Base-by-base conservation (phyloP, 495 filamentous ascomycete species). In the Bacidia rubella region DNA sequence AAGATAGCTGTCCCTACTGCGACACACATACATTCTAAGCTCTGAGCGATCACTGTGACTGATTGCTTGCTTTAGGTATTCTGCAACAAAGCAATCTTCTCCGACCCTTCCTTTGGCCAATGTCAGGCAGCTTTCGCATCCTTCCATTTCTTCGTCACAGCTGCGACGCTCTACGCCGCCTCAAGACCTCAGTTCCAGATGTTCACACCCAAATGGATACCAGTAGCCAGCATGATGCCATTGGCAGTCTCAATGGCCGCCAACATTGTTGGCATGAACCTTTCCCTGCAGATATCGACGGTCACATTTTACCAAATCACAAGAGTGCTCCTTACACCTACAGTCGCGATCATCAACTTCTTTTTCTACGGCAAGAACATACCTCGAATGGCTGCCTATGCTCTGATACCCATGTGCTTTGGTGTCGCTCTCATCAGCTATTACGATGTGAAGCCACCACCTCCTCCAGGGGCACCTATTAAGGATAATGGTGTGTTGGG, bases 231-330 rank as follows among this genome's bases (percentile, higher is more conserved):
- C 41, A 81, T 85, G 54, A 69, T 85, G 23, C 83, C 81, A 9
- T 67, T 86, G 5, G 74, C 82, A 4, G 63, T 86, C 7, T 74
- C 82, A 60, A 86, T 86, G 80, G 57, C 60, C 20, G 52, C 47
- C 27, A 85, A 86, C 64, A 80, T 87, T 52, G 79, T 87, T 58
- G 70, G 86, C n/a, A 81, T 80, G 24, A 87, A 87, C 61, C 67
- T 85, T 10, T 84, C 81, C 3, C 70, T 87, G 9, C 80, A 82
- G 50, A 80, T 79, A 59, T 85, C 82, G 19, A 76, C 78, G 42
- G 76, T 87, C 24, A 83, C 81, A 51, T 86, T 86, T 62, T 86
- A 87, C 61, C 83, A 87, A 59, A 74, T 86, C 49, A 81, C 79
- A 17, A 76, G 83, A 20, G 80, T 87, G 50, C 70, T 86, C 27